A percentile compares a stretch with the other conserved stretches of the same genome.
Conservation (phyloP, 192 early-diverging fungal species). For the Spizellomyces sp. region DNA sequence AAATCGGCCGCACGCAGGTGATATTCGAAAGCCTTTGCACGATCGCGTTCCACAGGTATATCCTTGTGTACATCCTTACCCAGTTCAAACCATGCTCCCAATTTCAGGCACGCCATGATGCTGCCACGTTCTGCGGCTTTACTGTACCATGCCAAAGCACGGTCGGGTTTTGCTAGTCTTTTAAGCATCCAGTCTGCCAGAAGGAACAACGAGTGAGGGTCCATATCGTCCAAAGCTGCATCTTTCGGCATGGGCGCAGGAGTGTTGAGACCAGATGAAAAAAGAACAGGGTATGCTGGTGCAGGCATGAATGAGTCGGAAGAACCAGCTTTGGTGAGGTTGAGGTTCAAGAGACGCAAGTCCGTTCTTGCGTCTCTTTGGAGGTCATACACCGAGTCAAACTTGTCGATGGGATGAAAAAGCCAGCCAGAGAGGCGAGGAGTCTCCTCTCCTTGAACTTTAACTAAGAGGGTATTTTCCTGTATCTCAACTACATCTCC, state of each 20-base stretch:
- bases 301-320: background rate
- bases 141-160: slow-evolving; percentile 31
- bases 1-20: slow-evolving; percentile 42
- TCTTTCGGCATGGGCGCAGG: slow-evolving; percentile 19
- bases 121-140: slow-evolving; percentile 38
- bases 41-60: slow-evolving; percentile 41
- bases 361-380: slow-evolving; percentile 15
- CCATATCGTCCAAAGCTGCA: slow-evolving; percentile 35
- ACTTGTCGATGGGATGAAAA: slow-evolving; percentile 27
- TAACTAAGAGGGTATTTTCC: slow-evolving; percentile 1
- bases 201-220: slow-evolving; percentile 44
- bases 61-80: slow-evolving; percentile 35
- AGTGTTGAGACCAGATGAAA: slow-evolving; percentile 19
- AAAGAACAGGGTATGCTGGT: slow-evolving; percentile 18
- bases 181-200: slow-evolving; percentile 27
- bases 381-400: slow-evolving; percentile 23
- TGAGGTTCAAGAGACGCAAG: slow-evolving; percentile 19
- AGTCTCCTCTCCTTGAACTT: slow-evolving; percentile 6
- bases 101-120: slow-evolving; percentile 45
- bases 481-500: slow-evolving; percentile 29
- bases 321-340: slow-evolving; percentile 24
- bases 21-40: slow-evolving; percentile 29
- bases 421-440: slow-evolving; percentile 32
- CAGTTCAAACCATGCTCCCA: slow-evolving; percentile 52
- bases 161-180: slow-evolving; percentile 5